Conservation (phyloP, 208 protist genomes). For the Trypanosoma caninum region DNA sequence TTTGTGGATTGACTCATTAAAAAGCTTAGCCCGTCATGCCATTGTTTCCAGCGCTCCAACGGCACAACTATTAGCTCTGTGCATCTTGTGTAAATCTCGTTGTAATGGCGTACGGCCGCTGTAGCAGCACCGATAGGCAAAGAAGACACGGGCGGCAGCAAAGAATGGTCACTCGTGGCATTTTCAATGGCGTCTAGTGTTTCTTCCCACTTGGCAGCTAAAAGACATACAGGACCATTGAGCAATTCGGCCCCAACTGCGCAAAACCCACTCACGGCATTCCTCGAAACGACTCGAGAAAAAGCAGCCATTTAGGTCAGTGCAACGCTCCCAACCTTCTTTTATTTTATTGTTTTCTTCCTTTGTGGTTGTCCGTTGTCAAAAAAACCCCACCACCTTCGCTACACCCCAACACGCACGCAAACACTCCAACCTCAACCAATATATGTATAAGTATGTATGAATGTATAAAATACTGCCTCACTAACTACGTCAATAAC, state of each 20-base stretch:
- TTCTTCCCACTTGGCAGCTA: background rate
- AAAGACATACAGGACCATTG: constrained; percentile 9
- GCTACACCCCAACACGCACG: no score
- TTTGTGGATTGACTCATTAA: constrained; percentile 4
- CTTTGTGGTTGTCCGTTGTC: no score
- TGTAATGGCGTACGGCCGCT: constrained; percentile 40
- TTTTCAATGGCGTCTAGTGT: constrained; percentile 12
- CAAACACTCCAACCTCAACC: no score
- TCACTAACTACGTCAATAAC: no score
- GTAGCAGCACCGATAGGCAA: background rate
- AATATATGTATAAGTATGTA: no score
- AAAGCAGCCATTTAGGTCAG: constrained; percentile 31
- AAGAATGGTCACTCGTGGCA: constrained; percentile 1
- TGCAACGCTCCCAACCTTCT: no score
- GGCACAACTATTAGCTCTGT: constrained; percentile 29
- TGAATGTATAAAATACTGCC: no score
- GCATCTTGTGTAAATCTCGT: constrained; percentile 27
- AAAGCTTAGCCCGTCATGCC: constrained; percentile 26
- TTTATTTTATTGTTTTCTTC: no score
- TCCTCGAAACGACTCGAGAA: constrained; percentile 11
- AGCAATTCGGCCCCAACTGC: constrained; percentile 12
- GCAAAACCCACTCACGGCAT: constrained; percentile 15
- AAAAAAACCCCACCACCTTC: no score
- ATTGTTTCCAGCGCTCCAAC: constrained; percentile 28
- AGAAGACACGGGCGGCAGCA: constrained; percentile 17